Evolutionary conservation across 2,329 filamentous ascomycete genomes (phyloP).

Genomic region (Nigrograna mackinnonii): DNA sequence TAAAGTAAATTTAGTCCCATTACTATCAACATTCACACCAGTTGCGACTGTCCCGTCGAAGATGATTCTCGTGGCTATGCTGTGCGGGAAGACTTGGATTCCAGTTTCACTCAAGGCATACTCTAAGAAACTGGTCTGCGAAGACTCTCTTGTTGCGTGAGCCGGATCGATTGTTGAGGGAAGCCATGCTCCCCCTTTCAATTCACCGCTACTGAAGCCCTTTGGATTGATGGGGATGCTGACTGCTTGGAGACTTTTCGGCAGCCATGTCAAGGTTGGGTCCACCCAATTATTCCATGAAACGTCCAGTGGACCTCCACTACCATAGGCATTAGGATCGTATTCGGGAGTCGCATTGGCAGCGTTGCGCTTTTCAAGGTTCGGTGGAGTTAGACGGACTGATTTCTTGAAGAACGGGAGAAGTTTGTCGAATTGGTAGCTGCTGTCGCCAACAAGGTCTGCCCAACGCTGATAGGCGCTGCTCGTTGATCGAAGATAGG

Average conservation of each 20-base stretch:
- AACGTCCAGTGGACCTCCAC: conserved; percentile 14
- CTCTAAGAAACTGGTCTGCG: conserved; percentile 6
- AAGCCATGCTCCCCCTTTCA: conserved; percentile 8
- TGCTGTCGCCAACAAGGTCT: conserved; percentile 22
- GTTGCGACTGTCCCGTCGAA: conserved; percentile 27
- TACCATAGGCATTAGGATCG: conserved; percentile 8
- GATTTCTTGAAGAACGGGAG: conserved; percentile 27
- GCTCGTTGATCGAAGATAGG: conserved; percentile 6
- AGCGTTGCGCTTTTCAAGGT: conserved; percentile 19
- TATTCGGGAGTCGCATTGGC: conserved; percentile 24
- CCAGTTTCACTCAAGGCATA: not conserved
- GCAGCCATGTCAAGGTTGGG: conserved; percentile 10
- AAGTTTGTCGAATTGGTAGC: conserved; percentile 22
- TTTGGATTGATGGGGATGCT: conserved; percentile 3
- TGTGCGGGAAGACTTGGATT: conserved; percentile 30
- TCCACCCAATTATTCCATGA: conserved; percentile 15
- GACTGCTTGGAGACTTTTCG: conserved; percentile 5
- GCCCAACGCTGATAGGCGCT: conserved; percentile 23
- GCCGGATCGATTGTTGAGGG: conserved; percentile 11
- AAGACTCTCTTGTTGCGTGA: conserved; percentile 6
- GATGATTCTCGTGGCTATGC: conserved; percentile 38
- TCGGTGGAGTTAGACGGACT: conserved; percentile 24
- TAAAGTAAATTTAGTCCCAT: conserved; percentile 11
- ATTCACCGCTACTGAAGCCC: conserved; percentile 5
- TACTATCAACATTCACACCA: conserved; percentile 16